Evolutionary conservation across 805 yeast genomes (phyloP).

Genomic region (Ascoidea asiatica): DNA sequence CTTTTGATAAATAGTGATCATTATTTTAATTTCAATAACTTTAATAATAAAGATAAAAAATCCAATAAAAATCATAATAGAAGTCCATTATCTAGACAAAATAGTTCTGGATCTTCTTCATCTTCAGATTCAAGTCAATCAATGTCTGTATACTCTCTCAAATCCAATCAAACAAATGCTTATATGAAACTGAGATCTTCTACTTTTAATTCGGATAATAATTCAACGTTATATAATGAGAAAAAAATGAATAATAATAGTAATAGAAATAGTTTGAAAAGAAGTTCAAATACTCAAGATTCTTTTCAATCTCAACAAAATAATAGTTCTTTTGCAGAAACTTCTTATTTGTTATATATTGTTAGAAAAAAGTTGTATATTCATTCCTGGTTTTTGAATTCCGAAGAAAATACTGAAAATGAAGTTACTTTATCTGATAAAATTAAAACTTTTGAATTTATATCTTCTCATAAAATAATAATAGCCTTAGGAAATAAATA

Average conservation of each 20-base stretch:
- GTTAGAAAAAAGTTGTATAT: constrained; percentile 5
- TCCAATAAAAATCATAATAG: neutral
- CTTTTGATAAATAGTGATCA: too few relatives aligned
- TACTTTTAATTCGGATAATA: too few relatives aligned
- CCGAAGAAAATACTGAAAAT: neutral
- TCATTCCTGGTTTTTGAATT: constrained; percentile 2
- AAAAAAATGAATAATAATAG: too few relatives aligned
- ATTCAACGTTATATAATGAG: neutral
- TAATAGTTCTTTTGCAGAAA: neutral
- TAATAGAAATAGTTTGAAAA: too few relatives aligned
- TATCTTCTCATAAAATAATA: constrained; percentile 3
- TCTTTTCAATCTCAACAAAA: neutral
- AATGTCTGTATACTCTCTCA: neutral
- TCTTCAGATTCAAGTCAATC: neutral
- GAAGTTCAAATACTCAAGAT: neutral
- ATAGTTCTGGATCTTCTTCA: too few relatives aligned
- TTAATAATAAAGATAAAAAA: too few relatives aligned
- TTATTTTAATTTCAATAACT: too few relatives aligned
- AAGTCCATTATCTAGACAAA: neutral
- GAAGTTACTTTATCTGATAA: constrained; percentile 4
- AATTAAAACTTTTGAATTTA: constrained; percentile 6
- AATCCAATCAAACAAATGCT: neutral
- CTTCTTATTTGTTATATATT: constrained; percentile 4
- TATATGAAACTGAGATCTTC: too few relatives aligned
- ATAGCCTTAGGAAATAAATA: constrained; percentile 1